Evolutionary conservation across 352 stramenopile species (phyloP), one percentile per base, ranked within the genome.

Genomic region (Globisporangium nodosum): DNA sequence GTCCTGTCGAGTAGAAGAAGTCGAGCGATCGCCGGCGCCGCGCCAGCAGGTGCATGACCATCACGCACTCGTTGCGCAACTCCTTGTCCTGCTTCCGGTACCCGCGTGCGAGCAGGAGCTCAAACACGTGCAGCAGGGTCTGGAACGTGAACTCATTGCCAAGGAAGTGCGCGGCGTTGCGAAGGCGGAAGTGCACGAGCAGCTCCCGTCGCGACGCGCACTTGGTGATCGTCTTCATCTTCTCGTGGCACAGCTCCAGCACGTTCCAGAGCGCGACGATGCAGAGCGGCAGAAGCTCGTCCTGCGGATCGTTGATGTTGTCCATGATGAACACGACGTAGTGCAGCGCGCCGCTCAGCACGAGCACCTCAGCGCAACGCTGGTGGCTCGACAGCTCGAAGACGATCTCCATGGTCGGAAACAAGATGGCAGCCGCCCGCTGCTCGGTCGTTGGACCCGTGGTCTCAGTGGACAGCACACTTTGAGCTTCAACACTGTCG

Each of bases 81-180:
- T 88, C 81, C 64, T 91, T 91, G 64, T 91, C 81, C 60, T 93
- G 81, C 52, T 78, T 67, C 8, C 83, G 79, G 56, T 85, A 87
- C 1, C 83, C 81, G 5, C 73, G 65, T 7, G 69, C 56, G 1
- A 93, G 66, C 31, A 91, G 61, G 24, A 86, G 53, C 56, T 87
- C 76, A 21, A 91, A 51, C 1, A 74, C 65, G 46, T 85, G 76
- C 15, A 89, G 68, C 21, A 93, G 65, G 9, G 78, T 63, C 37
- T 83, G 63, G 40, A 90, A 71, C 1, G 77, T 77, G 46, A 87
- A 80, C 49, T 78, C 70, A 43, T 70, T 89, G 8, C 68, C 66
- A 33, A 93, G 65, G 49, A 85, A 87, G 54, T 76, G 85, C 4
- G 70, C 69, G 0, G 83, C 81, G 50, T 90, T 91, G 49, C 73